phyloP scores from a whole-genome alignment of 2,329 filamentous ascomycete genomes.

The Juglanconis oblonga region DNA sequence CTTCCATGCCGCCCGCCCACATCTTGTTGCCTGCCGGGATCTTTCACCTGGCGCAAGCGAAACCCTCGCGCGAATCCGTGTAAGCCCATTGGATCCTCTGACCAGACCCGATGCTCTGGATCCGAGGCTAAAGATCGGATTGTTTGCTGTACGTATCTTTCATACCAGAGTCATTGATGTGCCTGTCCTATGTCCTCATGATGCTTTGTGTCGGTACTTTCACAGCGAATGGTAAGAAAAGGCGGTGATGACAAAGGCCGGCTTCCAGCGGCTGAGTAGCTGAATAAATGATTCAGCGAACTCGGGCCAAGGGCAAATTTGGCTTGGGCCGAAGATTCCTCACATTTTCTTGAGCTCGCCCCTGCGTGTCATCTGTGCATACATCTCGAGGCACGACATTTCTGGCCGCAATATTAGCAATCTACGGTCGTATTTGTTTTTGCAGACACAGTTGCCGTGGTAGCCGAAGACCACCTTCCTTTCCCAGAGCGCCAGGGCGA shows the following conservation, averaged over 20 bases:
- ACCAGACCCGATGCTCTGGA: constrained; percentile 1
- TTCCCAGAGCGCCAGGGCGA: not conserved
- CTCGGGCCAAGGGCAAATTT: not conserved
- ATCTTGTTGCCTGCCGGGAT: constrained; percentile 2
- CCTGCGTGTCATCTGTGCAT: not conserved
- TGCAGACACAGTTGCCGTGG: not conserved
- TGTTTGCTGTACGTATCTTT: not conserved
- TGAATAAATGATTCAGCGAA: not conserved
- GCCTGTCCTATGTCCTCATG: not conserved
- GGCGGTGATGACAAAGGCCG: not conserved
- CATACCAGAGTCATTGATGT: not conserved
- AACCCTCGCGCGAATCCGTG: not conserved
- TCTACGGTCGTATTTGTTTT: not conserved
- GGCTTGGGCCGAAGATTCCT: no score
- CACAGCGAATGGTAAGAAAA: not conserved
- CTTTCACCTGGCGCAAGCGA: not conserved
- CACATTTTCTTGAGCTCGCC: not conserved
- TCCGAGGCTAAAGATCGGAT: not conserved
- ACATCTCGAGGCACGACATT: not conserved
- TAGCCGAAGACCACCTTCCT: not conserved
- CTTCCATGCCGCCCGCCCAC: not conserved
- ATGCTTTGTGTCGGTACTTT: not conserved
- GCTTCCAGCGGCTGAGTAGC: not conserved
- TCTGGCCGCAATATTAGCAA: not conserved
- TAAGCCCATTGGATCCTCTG: constrained; percentile 7